Base-by-base conservation (phyloP, 441 rosid species). In the Dalechampia spathulata region DNA sequence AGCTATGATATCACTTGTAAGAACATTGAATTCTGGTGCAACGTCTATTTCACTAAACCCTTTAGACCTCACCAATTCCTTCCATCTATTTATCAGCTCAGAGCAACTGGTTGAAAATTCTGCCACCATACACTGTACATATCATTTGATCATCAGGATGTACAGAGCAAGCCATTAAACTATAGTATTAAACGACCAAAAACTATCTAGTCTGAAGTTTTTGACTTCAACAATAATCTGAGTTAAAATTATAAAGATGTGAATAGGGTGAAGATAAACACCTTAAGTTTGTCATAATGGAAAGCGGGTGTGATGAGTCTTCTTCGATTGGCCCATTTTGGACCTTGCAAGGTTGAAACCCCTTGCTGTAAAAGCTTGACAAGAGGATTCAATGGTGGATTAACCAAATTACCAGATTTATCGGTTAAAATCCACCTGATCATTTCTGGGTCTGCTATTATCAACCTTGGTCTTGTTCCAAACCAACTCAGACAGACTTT, bases 311-410 rank as follows among this genome's bases (percentile, higher is more conserved):
- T 39, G 14, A 57, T 43, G 45, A 64, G 34, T 46, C 26, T 72
- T 62, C 65, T 64, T 36, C 73, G 57, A 20, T 46, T 54, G 25
- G 65, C 62, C 71, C 63, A 68, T 52, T 55, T 50, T 22, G 58
- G 50, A 49, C 63, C 71, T 61, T 72, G 71, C 56, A 72, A 55
- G 30, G 60, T 61, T 20, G 68, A 39, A 41, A 72, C 50, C 2
- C 73, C 71, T 6, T 7, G 43, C 25, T 65, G 68, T 21, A 58
- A 58, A 46, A 68, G 68, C 27, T 61, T 23, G 8, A 64, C 40
- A 1, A 61, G 67, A 26, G 70, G 73, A 53, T 58, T 61, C 30
- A 28, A 5, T 4, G 56, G 57, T 27, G 73, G 70, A 65, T 64
- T 72, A 21, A 30, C n/a, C 2, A 64, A 52, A 22, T 64, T 49